Conservation (phyloP, 352 stramenopile species). For the Blastocystis sp. region DNA sequence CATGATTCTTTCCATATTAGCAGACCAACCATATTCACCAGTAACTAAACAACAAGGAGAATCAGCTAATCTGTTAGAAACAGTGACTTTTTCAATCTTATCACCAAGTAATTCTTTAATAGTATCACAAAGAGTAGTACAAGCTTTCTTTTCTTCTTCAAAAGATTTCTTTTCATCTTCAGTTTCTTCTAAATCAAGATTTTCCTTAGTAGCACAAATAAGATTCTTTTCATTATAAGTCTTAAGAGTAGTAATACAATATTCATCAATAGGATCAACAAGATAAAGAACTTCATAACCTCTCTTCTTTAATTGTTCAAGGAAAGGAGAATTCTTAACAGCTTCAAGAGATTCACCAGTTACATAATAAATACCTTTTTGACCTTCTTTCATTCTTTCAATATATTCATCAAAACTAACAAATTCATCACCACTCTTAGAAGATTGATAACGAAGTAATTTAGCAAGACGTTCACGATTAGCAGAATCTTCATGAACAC, state of each 20-base stretch:
- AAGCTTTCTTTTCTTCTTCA: conserved; percentile 84
- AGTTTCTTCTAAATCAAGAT: conserved; percentile 47
- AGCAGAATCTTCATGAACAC: conserved; percentile 90
- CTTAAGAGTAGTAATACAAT: conserved; percentile 95
- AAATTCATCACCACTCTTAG: conserved; percentile 84
- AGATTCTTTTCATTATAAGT: conserved; percentile 99
- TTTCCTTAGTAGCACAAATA: conserved; percentile 77
- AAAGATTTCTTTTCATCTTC: conserved; percentile 95
- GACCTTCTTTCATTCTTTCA: conserved; percentile 73
- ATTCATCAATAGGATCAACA: conserved; percentile 97
- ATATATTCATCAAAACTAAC: conserved; percentile 97
- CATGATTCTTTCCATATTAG: conserved; percentile 99
- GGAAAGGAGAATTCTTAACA: conserved; percentile 96
- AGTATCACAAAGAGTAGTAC: conserved; percentile 87
- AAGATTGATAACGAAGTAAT: conserved; percentile 91
- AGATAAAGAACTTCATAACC: conserved; percentile 97
- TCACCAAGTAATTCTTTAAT: conserved; percentile 99
- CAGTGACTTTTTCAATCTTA: conserved; percentile 99
- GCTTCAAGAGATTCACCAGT: conserved; percentile 92
- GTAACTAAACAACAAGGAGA: conserved; percentile 93
- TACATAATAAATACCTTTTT: conserved; percentile 99
- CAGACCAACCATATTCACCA: conserved; percentile 95
- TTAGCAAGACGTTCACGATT: conserved; percentile 97
- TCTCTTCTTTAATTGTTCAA: conserved; percentile 99
- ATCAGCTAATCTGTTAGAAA: conserved; percentile 92